Evolutionary conservation across 2,329 filamentous ascomycete species (phyloP).

Genomic region (Botrytis squamosa): DNA sequence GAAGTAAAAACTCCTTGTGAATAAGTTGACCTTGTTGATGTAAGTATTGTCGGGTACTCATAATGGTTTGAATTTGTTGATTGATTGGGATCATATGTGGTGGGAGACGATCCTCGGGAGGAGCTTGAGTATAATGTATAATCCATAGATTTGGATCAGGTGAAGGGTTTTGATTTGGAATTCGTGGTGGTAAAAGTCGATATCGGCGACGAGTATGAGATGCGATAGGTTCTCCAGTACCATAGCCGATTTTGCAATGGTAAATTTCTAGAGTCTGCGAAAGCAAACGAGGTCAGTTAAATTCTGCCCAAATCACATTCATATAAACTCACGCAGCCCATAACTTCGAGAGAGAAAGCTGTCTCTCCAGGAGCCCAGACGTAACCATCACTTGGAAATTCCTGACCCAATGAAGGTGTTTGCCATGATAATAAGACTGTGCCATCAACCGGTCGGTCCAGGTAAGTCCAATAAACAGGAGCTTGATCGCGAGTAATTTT

Average conservation of each 20-base stretch:
- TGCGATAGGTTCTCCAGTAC: constrained; percentile 71
- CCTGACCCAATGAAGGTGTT: constrained; percentile 67
- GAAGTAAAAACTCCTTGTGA: constrained; percentile 92
- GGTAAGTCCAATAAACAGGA: constrained; percentile 90
- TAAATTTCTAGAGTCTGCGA: constrained; percentile 82
- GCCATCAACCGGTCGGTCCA: constrained; percentile 78
- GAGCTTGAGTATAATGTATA: constrained; percentile 80
- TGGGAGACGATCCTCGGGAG: constrained; percentile 71
- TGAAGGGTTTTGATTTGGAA: constrained; percentile 67
- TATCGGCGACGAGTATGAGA: constrained; percentile 82
- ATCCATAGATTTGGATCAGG: constrained; percentile 86
- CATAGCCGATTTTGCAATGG: constrained; percentile 77
- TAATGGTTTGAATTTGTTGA: constrained; percentile 57
- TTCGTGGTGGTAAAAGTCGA: constrained; percentile 71
- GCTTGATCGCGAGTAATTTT: constrained; percentile 81
- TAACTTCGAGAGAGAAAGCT: constrained; percentile 70
- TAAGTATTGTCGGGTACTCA: constrained; percentile 63
- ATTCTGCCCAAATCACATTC: background rate
- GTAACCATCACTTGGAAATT: constrained; percentile 88
- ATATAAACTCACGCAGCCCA: constrained; percentile 58
- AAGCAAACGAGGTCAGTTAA: constrained; percentile 23
- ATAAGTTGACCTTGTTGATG: constrained; percentile 76
- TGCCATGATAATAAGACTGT: constrained; percentile 88
- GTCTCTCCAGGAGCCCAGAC: constrained; percentile 84
- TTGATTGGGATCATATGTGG: constrained; percentile 64